Evolutionary conservation across 2,329 filamentous ascomycete species (phyloP).

Genomic region (Penicillium sp.): DNA sequence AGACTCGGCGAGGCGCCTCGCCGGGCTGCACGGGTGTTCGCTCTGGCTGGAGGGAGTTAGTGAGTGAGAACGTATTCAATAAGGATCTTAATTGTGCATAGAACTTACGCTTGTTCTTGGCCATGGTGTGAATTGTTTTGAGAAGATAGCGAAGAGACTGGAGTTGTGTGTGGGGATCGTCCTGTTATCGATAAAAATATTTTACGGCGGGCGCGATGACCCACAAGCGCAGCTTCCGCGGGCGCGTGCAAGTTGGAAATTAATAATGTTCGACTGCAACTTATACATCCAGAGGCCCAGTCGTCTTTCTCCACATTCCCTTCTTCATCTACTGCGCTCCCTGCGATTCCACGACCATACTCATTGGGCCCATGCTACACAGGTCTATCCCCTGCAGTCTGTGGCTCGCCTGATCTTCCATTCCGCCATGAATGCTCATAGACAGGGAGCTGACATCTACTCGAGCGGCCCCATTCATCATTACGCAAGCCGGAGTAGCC

Average conservation of each 20-base stretch:
- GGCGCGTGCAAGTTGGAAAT: constrained; percentile 5
- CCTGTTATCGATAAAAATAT: constrained; percentile 46
- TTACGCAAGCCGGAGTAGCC: constrained; percentile 33
- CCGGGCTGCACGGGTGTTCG: constrained; percentile 64
- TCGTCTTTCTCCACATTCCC: constrained; percentile 17
- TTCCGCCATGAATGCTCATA: constrained; percentile 46
- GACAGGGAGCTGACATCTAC: constrained; percentile 40
- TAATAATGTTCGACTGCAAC: constrained; percentile 1
- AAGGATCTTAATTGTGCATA: neutral
- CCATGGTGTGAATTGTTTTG: constrained; percentile 41
- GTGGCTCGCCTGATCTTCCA: constrained; percentile 21
- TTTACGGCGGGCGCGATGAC: constrained; percentile 37
- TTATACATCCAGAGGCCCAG: constrained; percentile 16
- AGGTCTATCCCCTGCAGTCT: constrained; percentile 29
- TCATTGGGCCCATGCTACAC: constrained; percentile 24
- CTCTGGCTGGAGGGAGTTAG: constrained; percentile 51
- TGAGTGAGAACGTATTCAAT: constrained; percentile 18
- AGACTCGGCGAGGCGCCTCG: constrained; percentile 62
- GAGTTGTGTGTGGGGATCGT: constrained; percentile 36
- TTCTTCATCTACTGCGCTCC: constrained; percentile 1
- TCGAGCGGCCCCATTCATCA: constrained; percentile 36
- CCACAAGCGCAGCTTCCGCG: constrained; percentile 35
- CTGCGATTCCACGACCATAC: neutral
- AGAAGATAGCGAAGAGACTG: constrained; percentile 11
- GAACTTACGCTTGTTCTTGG: constrained; percentile 45